phyloP scores from a whole-genome alignment of 495 filamentous ascomycete species.

The Penicillium coffeae region DNA sequence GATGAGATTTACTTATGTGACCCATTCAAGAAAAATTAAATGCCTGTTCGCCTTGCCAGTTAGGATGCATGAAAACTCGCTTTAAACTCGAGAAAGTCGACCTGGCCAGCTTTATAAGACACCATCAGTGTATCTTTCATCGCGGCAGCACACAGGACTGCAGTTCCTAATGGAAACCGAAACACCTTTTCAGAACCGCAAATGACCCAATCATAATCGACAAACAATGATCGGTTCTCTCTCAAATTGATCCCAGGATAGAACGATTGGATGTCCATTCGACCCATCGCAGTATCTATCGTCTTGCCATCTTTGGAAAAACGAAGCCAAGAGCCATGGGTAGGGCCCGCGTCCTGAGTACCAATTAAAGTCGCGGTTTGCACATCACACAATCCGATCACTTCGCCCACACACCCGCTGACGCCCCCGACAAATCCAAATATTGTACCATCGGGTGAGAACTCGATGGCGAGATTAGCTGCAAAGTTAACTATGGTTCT shows the following conservation, averaged over 20 bases:
- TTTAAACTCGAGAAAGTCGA: background rate
- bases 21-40: too few species aligned
- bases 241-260: background rate
- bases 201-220: background rate
- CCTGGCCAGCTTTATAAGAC: background rate
- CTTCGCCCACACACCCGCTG: too few species aligned
- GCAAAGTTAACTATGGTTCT: background rate
- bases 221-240: background rate
- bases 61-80: too few species aligned
- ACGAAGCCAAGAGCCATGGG: background rate
- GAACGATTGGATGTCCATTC: background rate
- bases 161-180: background rate
- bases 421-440: background rate
- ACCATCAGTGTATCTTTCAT: background rate
- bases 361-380: background rate
- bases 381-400: background rate
- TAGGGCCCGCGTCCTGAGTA: background rate
- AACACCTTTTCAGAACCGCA: background rate
- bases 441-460: background rate
- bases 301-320: background rate
- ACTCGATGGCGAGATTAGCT: background rate
- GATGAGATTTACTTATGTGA: too few species aligned
- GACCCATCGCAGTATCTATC: background rate
- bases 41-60: background rate
- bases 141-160: background rate